These are phyloP conservation scores for Mariannaea sp. DNA, from an alignment of 2,329 filamentous ascomycete genomes.

Conservation along the genomic window DNA sequence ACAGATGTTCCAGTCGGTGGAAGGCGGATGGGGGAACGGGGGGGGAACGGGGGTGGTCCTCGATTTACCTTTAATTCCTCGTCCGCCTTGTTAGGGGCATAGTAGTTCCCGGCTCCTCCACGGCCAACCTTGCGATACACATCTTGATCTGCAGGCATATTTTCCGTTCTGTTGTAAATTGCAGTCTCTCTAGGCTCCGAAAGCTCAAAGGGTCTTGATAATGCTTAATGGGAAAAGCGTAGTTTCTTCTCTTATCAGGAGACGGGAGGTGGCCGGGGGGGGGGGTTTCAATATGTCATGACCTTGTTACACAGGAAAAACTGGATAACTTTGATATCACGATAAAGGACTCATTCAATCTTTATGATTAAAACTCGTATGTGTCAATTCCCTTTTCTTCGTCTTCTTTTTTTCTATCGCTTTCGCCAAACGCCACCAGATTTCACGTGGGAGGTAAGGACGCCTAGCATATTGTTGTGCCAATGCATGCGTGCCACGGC, in stretches of 20 bases:
- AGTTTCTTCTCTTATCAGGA: constrained; percentile 3
- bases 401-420: too few species aligned
- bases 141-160: constrained; percentile 43
- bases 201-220: constrained; percentile 2
- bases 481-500: constrained; percentile 15
- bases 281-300: too few species aligned
- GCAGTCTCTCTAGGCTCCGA: neutral
- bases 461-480: too few species aligned
- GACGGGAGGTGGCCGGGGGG: neutral
- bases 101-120: constrained; percentile 68
- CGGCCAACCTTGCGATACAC: constrained; percentile 60
- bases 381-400: too few species aligned
- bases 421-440: constrained; percentile 13
- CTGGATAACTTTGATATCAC: too few species aligned
- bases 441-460: constrained; percentile 17
- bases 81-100: constrained; percentile 56
- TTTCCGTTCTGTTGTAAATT: neutral
- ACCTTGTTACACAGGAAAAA: too few species aligned
- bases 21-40: neutral
- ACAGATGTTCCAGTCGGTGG: neutral
- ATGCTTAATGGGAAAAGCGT: neutral
- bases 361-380: too few species aligned
- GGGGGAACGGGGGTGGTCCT: neutral
- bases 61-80: constrained; percentile 46
- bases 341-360: neutral